These are phyloP conservation scores for Botrytis sinoallii DNA, from an alignment of 2,329 filamentous ascomycete species.

Conservation along the genomic window DNA sequence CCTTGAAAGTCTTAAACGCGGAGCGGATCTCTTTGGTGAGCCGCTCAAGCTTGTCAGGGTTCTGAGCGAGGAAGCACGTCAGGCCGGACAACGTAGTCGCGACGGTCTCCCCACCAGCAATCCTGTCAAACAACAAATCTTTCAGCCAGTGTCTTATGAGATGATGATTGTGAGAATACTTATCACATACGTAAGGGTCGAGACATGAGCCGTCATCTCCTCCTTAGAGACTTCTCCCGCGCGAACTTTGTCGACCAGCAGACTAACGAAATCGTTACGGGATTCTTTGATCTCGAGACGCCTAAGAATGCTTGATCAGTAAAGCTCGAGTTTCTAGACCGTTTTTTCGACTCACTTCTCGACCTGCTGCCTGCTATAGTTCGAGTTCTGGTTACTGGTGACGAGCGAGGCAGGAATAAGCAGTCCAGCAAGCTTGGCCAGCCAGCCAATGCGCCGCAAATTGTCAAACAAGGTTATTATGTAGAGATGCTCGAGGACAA, in stretches of 20 bases:
- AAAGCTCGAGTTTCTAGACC: too few relatives aligned
- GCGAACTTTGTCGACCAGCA: neutral
- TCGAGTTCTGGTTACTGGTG: neutral
- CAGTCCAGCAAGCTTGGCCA: neutral
- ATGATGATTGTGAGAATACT: neutral
- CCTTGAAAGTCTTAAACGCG: neutral
- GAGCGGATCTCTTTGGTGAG: neutral
- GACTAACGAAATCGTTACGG: neutral
- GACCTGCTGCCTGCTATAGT: too few relatives aligned
- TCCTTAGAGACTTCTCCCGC: neutral
- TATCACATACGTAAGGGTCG: neutral
- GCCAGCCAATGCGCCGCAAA: neutral
- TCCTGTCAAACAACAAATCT: constrained; percentile 1
- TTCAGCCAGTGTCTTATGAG: neutral
- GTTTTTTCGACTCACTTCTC: too few relatives aligned
- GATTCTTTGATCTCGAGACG: neutral
- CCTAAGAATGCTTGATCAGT: too few relatives aligned
- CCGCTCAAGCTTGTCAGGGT: neutral
- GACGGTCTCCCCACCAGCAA: neutral
- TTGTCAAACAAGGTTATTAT: neutral
- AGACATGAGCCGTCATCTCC: neutral
- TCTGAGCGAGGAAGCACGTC: neutral
- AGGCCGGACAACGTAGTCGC: neutral
- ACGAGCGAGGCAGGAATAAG: neutral
- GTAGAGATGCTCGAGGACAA: neutral